Base-by-base conservation (phyloP, 2,329 filamentous ascomycete genomes). In the Fusarium ramigenum region DNA sequence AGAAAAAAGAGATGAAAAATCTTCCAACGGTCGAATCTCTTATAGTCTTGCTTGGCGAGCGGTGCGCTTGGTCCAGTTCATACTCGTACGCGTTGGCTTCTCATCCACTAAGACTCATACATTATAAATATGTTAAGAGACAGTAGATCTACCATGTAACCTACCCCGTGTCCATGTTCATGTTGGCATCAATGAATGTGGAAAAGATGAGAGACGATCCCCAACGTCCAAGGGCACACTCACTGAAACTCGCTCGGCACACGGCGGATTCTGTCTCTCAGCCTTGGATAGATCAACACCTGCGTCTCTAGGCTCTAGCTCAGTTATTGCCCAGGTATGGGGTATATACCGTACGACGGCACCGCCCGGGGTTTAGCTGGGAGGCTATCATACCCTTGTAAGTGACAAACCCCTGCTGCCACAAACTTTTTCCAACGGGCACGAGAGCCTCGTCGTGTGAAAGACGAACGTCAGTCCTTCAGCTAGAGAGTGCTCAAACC, bases 311-410 rank as follows among this genome's bases (percentile, higher is more conserved):
- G 2, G 4, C 50, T 40, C 23, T 40, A n/a, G 50, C 34, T 44
- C 37, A 47, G 28, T 23, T 53, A 56, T 57, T 49, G 18, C 43
- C 56, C 25, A 37, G 65, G 50, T 46, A 50, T 72, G 64, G 64
- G 53, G 44, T 69, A 69, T 63, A 54, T 65, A 69, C 66, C 66
- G 52, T 69, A 69, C 66, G 66, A 69, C 65, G 59, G 59, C 64
- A 63, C 39, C 59, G 66, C 49, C 66, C 59, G 46, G 65, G 66
- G 64, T 37, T 30, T 30, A 57, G 39, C 32, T 49, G 39, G 30
- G 28, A 49, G 44, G 36, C 60, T 44, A 56, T n/a, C 34, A 32
- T 16, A 42, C 66, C 66, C 66, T 60, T 66, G 66, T 28, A 30
- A 60, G 32, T 44, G 40, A 40, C 34, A 23, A 39, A 59, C 36